Evolutionary conservation across 495 filamentous ascomycete species (phyloP).

Genomic region (Penicillium paxilli): DNA sequence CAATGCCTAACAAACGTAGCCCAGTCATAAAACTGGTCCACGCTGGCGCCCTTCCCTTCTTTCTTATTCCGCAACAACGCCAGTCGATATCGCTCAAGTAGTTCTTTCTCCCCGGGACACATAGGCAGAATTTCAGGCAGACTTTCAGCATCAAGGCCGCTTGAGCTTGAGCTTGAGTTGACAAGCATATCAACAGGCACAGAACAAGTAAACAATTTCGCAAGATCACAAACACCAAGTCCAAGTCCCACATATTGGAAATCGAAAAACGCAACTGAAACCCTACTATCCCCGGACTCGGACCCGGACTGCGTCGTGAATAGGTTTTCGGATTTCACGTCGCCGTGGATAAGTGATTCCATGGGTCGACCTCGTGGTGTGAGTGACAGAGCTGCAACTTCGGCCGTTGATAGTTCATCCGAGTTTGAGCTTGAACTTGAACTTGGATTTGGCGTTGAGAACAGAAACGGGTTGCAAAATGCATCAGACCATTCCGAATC

Average conservation of each 20-base stretch:
- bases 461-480: background rate
- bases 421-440: too few relatives aligned
- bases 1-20: constrained; percentile 32
- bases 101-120: constrained; percentile 26
- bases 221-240: constrained; percentile 40
- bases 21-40: constrained; percentile 32
- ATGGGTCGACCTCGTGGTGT: constrained; percentile 27
- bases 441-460: background rate
- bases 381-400: constrained; percentile 19
- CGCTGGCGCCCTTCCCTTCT: too few relatives aligned
- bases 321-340: constrained; percentile 46
- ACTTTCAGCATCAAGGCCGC: constrained; percentile 3
- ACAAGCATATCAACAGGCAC: constrained; percentile 32
- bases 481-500: constrained; percentile 34
- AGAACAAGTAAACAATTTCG: constrained; percentile 44
- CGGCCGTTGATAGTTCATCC: background rate
- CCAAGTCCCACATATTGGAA: constrained; percentile 43
- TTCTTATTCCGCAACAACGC: constrained; percentile 15
- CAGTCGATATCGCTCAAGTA: constrained; percentile 28
- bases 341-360: constrained; percentile 42
- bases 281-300: constrained; percentile 14
- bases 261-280: constrained; percentile 44
- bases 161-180: background rate
- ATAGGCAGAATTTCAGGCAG: constrained; percentile 30
- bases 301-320: constrained; percentile 28